Percentiles rank a stretch among this genome's conserved stretches.
These are phyloP conservation scores for Teunomyces stri DNA, from an alignment of 805 yeast genomes.

Conservation along the genomic window DNA sequence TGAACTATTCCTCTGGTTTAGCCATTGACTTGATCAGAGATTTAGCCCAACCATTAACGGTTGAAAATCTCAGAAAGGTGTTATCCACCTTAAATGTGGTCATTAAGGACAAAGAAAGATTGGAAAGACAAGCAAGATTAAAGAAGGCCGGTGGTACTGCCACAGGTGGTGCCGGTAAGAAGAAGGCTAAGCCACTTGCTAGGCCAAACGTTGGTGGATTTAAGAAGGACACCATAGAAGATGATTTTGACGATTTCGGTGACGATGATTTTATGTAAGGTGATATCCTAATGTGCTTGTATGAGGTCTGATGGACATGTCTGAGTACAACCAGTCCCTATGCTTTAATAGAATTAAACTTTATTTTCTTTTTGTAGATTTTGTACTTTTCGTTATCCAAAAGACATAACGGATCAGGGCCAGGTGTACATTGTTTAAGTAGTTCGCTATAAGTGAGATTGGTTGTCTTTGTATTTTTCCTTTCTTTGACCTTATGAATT, in stretches of 20 bases:
- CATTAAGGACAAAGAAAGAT: conserved; percentile 80
- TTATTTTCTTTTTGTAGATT: conserved; percentile 1
- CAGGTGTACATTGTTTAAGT: conserved; percentile 6
- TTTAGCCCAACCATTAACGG: conserved; percentile 71
- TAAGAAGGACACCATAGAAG: conserved; percentile 66
- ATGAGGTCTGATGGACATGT: background rate
- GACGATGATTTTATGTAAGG: conserved; percentile 81
- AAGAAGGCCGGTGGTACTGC: conserved; percentile 82
- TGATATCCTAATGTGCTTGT: conserved; percentile 1
- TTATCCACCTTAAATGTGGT: conserved; percentile 78
- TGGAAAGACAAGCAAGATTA: conserved; percentile 84
- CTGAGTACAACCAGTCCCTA: background rate
- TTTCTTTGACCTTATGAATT: background rate
- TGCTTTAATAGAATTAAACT: conserved; percentile 1
- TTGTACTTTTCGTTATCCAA: conserved; percentile 3
- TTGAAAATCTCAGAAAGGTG: conserved; percentile 83
- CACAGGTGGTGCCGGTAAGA: conserved; percentile 92
- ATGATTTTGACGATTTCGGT: conserved; percentile 56
- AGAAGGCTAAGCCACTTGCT: conserved; percentile 82
- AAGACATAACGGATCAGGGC: conserved; percentile 15
- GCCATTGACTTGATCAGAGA: conserved; percentile 87
- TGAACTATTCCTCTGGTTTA: conserved; percentile 70
- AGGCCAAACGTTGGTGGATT: conserved; percentile 53
- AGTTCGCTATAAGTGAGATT: conserved; percentile 1
- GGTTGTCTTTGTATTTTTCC: background rate